Evolutionary conservation across 2,329 filamentous ascomycete genomes (phyloP).

Genomic region (Penicillium sp.): DNA sequence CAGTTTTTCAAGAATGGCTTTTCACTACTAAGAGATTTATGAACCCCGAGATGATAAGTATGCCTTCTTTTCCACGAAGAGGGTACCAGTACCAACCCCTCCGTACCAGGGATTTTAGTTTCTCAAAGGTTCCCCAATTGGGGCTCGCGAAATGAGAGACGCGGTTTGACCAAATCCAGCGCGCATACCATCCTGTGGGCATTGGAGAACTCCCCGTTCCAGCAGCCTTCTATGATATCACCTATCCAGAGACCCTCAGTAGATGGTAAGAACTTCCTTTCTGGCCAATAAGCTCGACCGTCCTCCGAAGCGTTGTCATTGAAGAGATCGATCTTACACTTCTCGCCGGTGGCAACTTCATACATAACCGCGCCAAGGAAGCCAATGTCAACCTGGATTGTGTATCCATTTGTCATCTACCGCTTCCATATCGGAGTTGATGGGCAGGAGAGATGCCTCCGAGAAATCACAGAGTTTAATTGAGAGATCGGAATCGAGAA

Average conservation of each 20-base stretch:
- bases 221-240: constrained; percentile 33
- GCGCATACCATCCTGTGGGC: not conserved
- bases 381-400: constrained; percentile 35
- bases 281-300: constrained; percentile 26
- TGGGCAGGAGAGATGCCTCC: constrained; percentile 30
- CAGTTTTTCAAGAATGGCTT: too few species aligned
- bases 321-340: constrained; percentile 20
- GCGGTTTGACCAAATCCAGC: too few species aligned
- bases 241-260: constrained; percentile 34
- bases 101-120: too few species aligned
- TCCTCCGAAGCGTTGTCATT: constrained; percentile 11
- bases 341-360: constrained; percentile 30
- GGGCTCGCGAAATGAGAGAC: too few species aligned
- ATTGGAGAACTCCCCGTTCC: constrained; percentile 14
- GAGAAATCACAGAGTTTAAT: constrained; percentile 38
- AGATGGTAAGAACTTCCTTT: constrained; percentile 28
- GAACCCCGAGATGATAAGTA: too few species aligned
- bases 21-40: too few species aligned
- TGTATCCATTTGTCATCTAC: constrained; percentile 34
- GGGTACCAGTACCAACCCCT: too few species aligned
- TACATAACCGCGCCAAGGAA: constrained; percentile 38
- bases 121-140: too few species aligned
- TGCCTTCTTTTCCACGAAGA: too few species aligned
- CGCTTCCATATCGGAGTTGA: constrained; percentile 31
- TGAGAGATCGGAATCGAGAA: constrained; percentile 32